These are phyloP conservation scores for Phytophthora pseudosyringae DNA, from an alignment of 352 stramenopile species.

Conservation along the genomic window DNA sequence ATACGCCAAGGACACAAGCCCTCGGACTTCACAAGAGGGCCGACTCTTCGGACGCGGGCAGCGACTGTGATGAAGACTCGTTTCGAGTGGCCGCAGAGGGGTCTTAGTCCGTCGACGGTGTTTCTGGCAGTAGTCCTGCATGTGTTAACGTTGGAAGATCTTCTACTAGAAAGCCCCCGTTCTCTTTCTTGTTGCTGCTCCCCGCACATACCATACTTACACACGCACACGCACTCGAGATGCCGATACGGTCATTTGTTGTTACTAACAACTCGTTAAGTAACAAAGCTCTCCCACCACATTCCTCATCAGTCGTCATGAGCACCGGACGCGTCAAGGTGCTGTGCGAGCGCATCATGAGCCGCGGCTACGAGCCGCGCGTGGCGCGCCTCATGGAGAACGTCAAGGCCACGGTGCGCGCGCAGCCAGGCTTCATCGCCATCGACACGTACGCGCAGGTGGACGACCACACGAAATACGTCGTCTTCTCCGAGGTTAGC, in stretches of 20 bases:
- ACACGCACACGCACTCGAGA: neutral
- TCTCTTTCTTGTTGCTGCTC: neutral
- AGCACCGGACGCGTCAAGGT: slow-evolving; percentile 59
- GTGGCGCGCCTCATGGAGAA: slow-evolving; percentile 88
- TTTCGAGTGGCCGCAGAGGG: neutral
- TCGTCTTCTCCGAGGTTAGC: slow-evolving; percentile 87
- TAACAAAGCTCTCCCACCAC: neutral
- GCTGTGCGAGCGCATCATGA: slow-evolving; percentile 90
- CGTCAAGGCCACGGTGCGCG: slow-evolving; percentile 82
- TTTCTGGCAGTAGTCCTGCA: slow-evolving; percentile 26
- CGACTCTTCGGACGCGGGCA: neutral
- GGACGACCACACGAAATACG: slow-evolving; percentile 87
- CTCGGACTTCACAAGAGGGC: neutral
- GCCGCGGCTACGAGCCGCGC: slow-evolving; percentile 83
- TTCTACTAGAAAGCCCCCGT: slow-evolving; percentile 5
- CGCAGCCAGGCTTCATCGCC: slow-evolving; percentile 75
- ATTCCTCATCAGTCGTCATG: slow-evolving; percentile 20
- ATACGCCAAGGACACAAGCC: neutral
- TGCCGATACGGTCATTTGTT: slow-evolving; percentile 3
- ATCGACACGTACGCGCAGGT: slow-evolving; percentile 82
- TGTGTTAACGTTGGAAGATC: slow-evolving; percentile 33
- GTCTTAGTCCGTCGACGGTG: slow-evolving; percentile 16
- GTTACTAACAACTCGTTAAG: neutral
- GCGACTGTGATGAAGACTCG: slow-evolving; percentile 1
- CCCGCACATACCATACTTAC: neutral